phyloP scores from a whole-genome alignment of 2,329 filamentous ascomycete species.

The Beauveria pseudobassiana region DNA sequence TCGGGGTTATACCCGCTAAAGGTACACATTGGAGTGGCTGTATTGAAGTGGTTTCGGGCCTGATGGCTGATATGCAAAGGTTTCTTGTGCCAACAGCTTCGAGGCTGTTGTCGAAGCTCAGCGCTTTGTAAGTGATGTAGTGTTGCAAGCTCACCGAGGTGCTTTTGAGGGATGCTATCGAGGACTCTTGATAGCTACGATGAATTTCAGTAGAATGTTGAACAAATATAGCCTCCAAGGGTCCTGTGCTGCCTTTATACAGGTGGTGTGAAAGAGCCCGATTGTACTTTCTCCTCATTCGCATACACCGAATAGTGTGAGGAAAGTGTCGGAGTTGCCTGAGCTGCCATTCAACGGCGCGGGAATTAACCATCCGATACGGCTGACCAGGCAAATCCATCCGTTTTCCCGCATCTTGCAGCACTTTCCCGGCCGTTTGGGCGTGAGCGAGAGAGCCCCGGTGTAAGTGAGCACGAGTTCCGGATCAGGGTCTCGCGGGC shows the following conservation, averaged over 20 bases:
- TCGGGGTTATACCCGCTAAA: conserved; percentile 26
- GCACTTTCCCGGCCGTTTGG: not conserved
- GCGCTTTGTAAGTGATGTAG: not conserved
- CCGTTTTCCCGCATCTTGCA: not conserved
- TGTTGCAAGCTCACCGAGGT: not conserved
- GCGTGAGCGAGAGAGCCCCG: not conserved
- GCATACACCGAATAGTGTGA: not conserved
- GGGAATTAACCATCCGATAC: not conserved
- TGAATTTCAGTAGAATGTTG: not conserved
- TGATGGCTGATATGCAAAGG: not conserved
- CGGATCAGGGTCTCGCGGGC: not conserved
- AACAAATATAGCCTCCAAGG: not conserved
- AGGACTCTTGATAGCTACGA: not conserved
- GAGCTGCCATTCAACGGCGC: not conserved
- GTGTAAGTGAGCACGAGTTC: conserved; percentile 6
- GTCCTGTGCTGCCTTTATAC: not conserved
- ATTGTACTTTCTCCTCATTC: not conserved
- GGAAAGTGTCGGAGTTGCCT: not conserved
- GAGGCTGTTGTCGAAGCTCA: not conserved
- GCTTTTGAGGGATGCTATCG: not conserved
- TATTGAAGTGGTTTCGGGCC: not conserved
- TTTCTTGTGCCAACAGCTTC: not conserved
- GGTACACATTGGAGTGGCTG: not conserved
- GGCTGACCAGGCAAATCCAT: not conserved
- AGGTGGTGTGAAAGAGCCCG: not conserved